A percentile compares a stretch with the other conserved stretches of the same genome.
Conservation (phyloP, 805 yeast species). For the Lipomyces kockii region DNA sequence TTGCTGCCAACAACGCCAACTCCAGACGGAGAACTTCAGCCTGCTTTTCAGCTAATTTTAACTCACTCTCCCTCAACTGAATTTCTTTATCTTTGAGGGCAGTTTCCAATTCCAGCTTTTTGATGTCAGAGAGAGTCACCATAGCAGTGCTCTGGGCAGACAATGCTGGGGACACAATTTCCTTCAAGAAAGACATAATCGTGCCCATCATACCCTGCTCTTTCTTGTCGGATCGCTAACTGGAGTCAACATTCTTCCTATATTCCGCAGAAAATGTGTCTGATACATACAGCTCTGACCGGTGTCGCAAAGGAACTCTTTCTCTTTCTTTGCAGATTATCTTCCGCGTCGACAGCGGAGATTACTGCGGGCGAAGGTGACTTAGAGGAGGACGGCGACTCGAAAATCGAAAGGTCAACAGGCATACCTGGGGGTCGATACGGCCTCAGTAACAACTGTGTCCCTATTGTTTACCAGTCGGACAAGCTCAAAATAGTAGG, state of each 20-base stretch:
- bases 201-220: neutral
- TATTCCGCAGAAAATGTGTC: neutral
- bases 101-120: no score
- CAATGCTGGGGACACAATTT: no score
- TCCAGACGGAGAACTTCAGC: neutral
- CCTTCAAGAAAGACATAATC: no score
- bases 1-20: neutral
- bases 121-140: no score
- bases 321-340: neutral
- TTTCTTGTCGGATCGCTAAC: neutral
- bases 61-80: neutral
- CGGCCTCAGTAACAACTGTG: neutral
- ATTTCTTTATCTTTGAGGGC: neutral
- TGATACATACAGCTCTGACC: neutral
- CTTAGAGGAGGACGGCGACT: neutral
- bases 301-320: neutral
- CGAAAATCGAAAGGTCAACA: neutral
- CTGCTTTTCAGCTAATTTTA: neutral
- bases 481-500: neutral
- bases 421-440: neutral
- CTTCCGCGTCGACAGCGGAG: no score
- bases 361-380: neutral
- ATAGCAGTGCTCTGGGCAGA: no score
- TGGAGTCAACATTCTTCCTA: neutral
- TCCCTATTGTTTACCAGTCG: no score